Evolutionary conservation across 495 filamentous ascomycete genomes (phyloP).

Genomic region (Tuber magnatum): DNA sequence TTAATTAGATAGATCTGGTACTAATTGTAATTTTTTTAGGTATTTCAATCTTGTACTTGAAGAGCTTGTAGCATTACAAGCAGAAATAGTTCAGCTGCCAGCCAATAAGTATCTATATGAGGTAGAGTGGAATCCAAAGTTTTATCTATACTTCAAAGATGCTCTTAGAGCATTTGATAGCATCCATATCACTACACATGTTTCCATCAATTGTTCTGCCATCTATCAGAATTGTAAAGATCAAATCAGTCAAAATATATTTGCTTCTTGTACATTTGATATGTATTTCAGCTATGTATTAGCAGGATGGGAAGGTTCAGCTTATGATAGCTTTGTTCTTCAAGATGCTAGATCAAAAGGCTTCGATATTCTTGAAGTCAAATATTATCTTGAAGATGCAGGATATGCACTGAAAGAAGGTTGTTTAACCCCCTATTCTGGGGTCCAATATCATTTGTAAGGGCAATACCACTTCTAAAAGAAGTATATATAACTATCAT

Average conservation of each 20-base stretch:
- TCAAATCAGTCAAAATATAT: no score
- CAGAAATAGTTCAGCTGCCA: no score
- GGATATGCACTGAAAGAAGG: constrained; percentile 1
- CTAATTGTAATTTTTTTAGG: no score
- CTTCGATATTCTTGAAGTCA: background rate
- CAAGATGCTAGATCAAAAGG: background rate
- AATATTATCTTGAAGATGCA: constrained; percentile 21
- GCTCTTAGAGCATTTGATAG: constrained; percentile 22
- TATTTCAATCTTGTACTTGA: no score
- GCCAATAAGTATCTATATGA: no score
- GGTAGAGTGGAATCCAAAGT: background rate
- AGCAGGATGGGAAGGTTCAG: constrained; percentile 18
- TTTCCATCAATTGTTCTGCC: background rate
- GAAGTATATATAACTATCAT: no score
- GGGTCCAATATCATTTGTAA: constrained; percentile 10
- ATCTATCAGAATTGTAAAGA: no score
- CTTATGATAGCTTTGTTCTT: constrained; percentile 1
- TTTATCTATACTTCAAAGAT: constrained; percentile 12
- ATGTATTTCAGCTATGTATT: constrained; percentile 11
- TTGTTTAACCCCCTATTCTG: constrained; percentile 7
- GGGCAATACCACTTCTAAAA: background rate
- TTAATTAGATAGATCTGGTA: no score
- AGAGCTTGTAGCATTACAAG: no score
- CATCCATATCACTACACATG: constrained; percentile 16
- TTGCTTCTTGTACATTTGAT: constrained; percentile 12